phyloP scores from a whole-genome alignment of 306 rosid genomes.

The Rosa persica region DNA sequence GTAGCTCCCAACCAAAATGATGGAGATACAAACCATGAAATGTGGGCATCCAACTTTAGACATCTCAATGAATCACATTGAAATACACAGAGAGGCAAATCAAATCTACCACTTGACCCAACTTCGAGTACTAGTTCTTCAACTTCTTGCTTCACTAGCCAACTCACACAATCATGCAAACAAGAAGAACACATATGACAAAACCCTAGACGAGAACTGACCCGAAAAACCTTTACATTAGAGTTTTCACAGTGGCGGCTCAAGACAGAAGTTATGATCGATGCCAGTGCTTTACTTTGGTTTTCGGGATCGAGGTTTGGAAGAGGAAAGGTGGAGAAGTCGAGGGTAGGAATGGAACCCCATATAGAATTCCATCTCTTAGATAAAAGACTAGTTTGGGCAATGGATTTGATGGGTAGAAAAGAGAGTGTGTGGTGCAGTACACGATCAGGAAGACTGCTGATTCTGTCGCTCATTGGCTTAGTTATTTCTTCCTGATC shows the following conservation, averaged over 20 bases:
- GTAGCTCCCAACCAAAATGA: neutral
- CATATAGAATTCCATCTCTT: neutral
- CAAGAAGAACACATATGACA: neutral
- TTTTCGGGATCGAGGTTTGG: neutral
- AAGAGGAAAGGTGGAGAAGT: neutral
- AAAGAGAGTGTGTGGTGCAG: slow-evolving; percentile 12
- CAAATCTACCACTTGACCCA: neutral
- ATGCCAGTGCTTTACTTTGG: neutral
- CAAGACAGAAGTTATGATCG: neutral
- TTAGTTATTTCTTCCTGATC: neutral
- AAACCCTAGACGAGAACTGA: neutral
- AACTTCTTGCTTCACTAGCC: neutral
- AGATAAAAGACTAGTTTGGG: neutral
- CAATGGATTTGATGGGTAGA: slow-evolving; percentile 13
- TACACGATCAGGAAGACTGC: slow-evolving; percentile 6
- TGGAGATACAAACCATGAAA: neutral
- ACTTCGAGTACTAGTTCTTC: slow-evolving; percentile 1
- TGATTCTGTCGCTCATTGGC: neutral
- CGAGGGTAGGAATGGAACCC: neutral
- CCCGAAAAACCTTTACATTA: slow-evolving; percentile 11
- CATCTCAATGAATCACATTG: neutral
- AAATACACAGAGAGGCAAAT: neutral
- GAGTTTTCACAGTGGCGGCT: neutral
- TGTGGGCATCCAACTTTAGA: neutral
- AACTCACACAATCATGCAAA: neutral